Conservation (phyloP, 192 early-diverging fungal genomes). For the Linnemannia schmuckeri region DNA sequence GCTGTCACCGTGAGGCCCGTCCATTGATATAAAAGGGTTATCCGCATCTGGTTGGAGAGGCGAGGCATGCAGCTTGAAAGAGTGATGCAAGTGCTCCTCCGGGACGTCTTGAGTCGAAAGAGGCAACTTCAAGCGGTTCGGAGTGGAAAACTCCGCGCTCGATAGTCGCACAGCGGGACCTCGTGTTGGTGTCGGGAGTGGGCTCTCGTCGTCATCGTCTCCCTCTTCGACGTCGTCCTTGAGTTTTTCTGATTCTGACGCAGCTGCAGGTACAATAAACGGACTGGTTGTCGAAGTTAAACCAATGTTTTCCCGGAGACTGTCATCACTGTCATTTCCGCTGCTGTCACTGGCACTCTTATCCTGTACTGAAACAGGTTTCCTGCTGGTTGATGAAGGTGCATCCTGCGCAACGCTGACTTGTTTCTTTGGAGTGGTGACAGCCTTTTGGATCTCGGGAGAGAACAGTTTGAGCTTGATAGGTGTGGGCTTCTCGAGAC, state of each 20-base stretch:
- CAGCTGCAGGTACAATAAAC: neutral
- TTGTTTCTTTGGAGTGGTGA: neutral
- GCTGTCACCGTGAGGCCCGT: neutral
- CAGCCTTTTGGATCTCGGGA: neutral
- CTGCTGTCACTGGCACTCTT: neutral
- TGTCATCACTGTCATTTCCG: constrained; percentile 11
- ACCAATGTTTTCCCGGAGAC: neutral
- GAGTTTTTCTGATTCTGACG: neutral
- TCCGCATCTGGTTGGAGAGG: neutral
- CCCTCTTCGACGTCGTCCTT: neutral
- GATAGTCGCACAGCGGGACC: neutral
- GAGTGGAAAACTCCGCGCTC: neutral
- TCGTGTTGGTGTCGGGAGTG: constrained; percentile 19
- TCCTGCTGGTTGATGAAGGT: neutral
- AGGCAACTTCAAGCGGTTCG: neutral
- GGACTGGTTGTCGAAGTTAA: neutral
- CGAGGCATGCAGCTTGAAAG: neutral
- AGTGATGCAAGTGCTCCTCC: constrained; percentile 15
- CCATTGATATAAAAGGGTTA: neutral
- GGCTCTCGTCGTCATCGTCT: constrained; percentile 11
- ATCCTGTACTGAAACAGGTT: neutral
- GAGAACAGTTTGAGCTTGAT: constrained; percentile 24
- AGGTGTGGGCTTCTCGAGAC: constrained; percentile 31
- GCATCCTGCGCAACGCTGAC: neutral
- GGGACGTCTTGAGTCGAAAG: neutral